Evolutionary conservation across 2,329 filamentous ascomycete genomes (phyloP).

Genomic region (Paecilomyces fulvus): DNA sequence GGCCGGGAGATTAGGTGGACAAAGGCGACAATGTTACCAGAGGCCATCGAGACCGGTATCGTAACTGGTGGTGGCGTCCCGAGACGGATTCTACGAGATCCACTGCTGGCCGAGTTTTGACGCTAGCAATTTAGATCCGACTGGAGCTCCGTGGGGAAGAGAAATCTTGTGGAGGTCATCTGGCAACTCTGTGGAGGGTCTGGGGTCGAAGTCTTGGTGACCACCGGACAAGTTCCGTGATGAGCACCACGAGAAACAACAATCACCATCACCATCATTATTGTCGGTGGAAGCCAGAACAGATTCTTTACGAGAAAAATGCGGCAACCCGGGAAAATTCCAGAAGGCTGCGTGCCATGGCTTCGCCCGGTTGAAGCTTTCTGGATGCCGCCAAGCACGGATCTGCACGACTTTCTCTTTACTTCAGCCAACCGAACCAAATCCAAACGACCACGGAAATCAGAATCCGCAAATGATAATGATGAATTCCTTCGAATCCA

Average conservation of each 20-base stretch:
- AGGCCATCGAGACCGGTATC: background rate
- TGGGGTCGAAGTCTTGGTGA: background rate
- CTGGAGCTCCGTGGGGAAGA: conserved; percentile 12
- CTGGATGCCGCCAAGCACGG: background rate
- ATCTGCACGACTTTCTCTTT: background rate
- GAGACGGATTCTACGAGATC: background rate
- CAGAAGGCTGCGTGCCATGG: conserved; percentile 6
- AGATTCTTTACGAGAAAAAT: background rate
- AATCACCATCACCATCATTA: background rate
- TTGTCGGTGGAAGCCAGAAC: background rate
- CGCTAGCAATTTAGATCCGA: background rate
- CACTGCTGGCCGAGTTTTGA: background rate
- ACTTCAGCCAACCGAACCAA: background rate
- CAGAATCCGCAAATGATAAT: background rate
- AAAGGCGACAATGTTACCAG: background rate
- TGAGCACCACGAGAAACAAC: background rate
- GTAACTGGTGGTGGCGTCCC: background rate
- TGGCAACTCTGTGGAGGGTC: conserved; percentile 4
- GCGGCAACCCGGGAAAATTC: conserved; percentile 14
- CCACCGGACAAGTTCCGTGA: background rate
- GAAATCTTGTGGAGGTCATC: conserved; percentile 1
- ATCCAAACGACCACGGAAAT: background rate
- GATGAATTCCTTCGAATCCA: background rate
- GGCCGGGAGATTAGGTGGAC: background rate
- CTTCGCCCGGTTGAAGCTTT: background rate